These are phyloP conservation scores for Colletotrichum sidae DNA, from an alignment of 2,329 filamentous ascomycete genomes.

Conservation along the genomic window DNA sequence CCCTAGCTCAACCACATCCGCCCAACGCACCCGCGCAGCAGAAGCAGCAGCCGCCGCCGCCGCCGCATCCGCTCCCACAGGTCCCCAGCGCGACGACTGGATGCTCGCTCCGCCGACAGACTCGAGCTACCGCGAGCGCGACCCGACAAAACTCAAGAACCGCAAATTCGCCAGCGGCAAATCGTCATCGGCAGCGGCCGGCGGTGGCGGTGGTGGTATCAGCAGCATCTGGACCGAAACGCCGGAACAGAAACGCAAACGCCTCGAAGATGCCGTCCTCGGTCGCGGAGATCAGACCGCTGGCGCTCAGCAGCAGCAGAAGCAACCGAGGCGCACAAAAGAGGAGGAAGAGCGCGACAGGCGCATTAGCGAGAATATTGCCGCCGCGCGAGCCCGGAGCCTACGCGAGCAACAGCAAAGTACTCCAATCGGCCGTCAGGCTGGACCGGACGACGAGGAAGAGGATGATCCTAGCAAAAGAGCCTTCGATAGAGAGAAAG, in stretches of 20 bases:
- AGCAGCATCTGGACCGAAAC: constrained; percentile 91
- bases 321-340: constrained; percentile 59
- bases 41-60: constrained; percentile 45
- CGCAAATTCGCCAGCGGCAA: constrained; percentile 83
- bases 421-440: constrained; percentile 43
- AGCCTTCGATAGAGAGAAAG: constrained; percentile 92
- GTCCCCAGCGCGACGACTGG: constrained; percentile 83
- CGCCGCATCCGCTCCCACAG: constrained; percentile 48
- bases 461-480: constrained; percentile 93
- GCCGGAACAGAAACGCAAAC: constrained; percentile 85
- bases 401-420: constrained; percentile 67
- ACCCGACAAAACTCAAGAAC: constrained; percentile 85
- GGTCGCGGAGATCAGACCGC: constrained; percentile 65
- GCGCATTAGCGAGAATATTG: constrained; percentile 61
- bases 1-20: constrained; percentile 54
- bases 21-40: constrained; percentile 48
- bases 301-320: constrained; percentile 51
- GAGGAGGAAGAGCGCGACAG: constrained; percentile 68
- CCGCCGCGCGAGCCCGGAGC: constrained; percentile 67
- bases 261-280: constrained; percentile 84
- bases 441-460: constrained; percentile 64
- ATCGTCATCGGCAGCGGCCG: constrained; percentile 41
- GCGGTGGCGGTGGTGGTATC: constrained; percentile 51
- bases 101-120: constrained; percentile 78
- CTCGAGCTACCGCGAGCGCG: constrained; percentile 70